Evolutionary conservation across 164 flowering plant genomes (phyloP), one percentile per base, ranked within the genome.

Genomic region (Santalum album): DNA sequence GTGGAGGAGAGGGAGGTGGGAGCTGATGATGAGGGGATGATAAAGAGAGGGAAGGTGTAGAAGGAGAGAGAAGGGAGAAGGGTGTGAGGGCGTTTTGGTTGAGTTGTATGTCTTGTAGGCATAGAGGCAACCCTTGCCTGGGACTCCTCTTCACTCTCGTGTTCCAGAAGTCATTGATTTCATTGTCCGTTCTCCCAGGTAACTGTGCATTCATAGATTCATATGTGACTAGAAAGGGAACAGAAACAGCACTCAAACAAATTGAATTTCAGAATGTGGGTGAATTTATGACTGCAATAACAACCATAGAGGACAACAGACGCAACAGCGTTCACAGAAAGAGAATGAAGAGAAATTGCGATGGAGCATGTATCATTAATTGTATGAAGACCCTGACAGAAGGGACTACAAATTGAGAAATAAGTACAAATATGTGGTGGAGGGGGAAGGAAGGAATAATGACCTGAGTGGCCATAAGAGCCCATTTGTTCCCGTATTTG

Each of bases 391-490:
- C 36, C 12, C 7, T 32, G 12, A 32, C 12, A 32, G 42, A 14
- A 14, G 16, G 17, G 17, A 38, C 7, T 32, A 15, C 3, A 38
- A 38, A 38, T 14, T 9, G 14, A 38, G 14, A 15, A 38, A 38
- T 3, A 38, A 38, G 16, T 2, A 38, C 3, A 38, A 11, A 38
- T 3, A 14, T 38, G 7, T 2, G 6, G 16, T 38, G 42, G 12
- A 38, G 42, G 17, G 17, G 4, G 42, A 38, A 38, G 12, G 42
- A 3, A 9, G 3, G 14, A 9, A 3, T 12, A 4, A 32, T 7
- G 12, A 79, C 95, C 79, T 83, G 95, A 49, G 90, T 60, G 16
- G 95, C 90, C 90, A 86, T 83, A 36, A 84, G 83, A 62, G 95
- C 95, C 95, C 95, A 86, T 71, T 86, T 86, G 74, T 83, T 86